These are phyloP conservation scores for Carex parvula DNA, from an alignment of 176 grass and related monocot species.

Conservation along the genomic window DNA sequence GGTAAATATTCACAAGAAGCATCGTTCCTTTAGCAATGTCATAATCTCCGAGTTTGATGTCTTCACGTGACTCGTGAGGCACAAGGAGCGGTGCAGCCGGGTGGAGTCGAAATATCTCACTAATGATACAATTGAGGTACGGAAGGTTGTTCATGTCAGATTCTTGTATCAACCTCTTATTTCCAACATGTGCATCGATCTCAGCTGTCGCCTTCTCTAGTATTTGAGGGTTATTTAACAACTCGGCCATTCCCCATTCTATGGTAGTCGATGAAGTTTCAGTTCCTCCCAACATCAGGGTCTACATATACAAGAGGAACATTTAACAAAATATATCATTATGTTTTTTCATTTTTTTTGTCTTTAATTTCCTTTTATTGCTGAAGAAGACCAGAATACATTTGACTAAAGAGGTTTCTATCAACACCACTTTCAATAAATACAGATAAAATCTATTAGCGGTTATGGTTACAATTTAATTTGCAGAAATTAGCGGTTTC, in stretches of 20 bases:
- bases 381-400: background rate
- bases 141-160: slow-evolving; percentile 31
- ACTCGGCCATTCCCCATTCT: slow-evolving; percentile 31
- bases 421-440: too few relatives aligned
- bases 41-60: slow-evolving; percentile 24
- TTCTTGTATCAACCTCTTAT: slow-evolving; percentile 21
- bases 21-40: slow-evolving; percentile 29
- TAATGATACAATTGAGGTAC: slow-evolving; percentile 27
- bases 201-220: slow-evolving; percentile 10
- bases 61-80: slow-evolving; percentile 19
- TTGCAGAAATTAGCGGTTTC: background rate
- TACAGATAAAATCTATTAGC: background rate
- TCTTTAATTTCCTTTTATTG: background rate
- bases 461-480: background rate
- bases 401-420: background rate
- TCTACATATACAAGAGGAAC: background rate
- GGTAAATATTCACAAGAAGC: slow-evolving; percentile 33
- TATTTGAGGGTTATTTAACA: slow-evolving; percentile 22
- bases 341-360: background rate
- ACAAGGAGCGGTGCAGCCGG: slow-evolving; percentile 15
- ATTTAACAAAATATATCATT: background rate
- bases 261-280: slow-evolving; percentile 23
- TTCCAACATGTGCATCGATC: slow-evolving; percentile 17
- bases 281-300: slow-evolving; percentile 26
- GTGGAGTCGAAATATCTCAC: slow-evolving; percentile 31